Evolutionary conservation across 345 rosid species (phyloP), one percentile per base, ranked within the genome.

Genomic region (Microcos paniculata): DNA sequence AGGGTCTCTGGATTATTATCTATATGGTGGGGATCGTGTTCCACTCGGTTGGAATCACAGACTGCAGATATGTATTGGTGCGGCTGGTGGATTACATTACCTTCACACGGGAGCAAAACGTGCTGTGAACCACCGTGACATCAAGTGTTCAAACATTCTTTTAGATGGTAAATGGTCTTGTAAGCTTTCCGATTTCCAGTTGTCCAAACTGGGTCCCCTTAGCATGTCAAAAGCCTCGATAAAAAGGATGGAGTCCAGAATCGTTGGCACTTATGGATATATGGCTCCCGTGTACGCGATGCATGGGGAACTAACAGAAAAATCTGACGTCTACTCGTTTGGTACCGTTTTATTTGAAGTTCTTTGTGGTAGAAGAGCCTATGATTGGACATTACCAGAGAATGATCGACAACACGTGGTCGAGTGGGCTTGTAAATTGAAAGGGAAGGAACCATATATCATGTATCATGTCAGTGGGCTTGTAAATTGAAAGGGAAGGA

Each of bases 21-120:
- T 88, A 11, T 79, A 73, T 55, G 74, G 58, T 42, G 77, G 83
- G 3, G 23, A 31, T 10, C 76, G 63, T 52, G 77, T 73, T 40
- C 80, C 84, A n/a, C 77, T 85, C 2, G 63, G 77, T 4, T 88
- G 89, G 89, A 82, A 79, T 64, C 77, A 72, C 19, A 76, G 89
- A 55, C 78, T 88, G 1, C 61, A 81, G 76, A 88, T 88, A 33
- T 85, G 91, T 35, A 72, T 79, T 0, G 89, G 85, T 2, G 86
- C 87, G 18, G 89, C 89, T 0, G 73, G 57, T 2, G 91, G 89
- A 23, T 26, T 88, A 72, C 80, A 81, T 19, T 75, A 80, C 70
- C 71, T 80, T 31, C 79, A 76, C 31, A 33, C 74, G 24, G 80
- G 82, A 38, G 75, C 78, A 9, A 80, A 80, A 70, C 33, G 33